Evolutionary conservation across 495 filamentous ascomycete genomes (phyloP), one percentile per base, ranked within the genome.

Genomic region (Darksidea phi): DNA sequence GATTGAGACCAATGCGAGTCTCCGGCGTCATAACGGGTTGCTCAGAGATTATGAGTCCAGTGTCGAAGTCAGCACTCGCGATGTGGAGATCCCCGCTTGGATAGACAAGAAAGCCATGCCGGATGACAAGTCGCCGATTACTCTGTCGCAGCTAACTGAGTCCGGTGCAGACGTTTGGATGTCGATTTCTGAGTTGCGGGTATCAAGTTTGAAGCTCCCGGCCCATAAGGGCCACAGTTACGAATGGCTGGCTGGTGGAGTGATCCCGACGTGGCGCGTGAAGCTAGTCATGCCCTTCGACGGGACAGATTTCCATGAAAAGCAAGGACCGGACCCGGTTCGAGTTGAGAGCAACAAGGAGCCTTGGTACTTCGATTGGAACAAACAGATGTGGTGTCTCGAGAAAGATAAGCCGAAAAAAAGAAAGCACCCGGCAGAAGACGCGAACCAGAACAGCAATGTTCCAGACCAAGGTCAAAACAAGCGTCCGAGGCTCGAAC

Each of bases 101-200:
- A 21, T 58, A 1, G 23, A 24, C 15, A 38, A 10, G 6, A 41
- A 41, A 24, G 55, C 24, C 6, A 24, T 48, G 24, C 55, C 43
- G 15, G 24, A 34, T 1, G 24, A 46, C 26, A 6, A 21, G 20
- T 2, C 24, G 15, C 10, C 21, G 1, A 48, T 50, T 6, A 11
- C 23, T 32, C 28, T 3, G n/a, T 48, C 25, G 17, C 13, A 58
- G 15, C 41, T 58, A 2, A 13, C 8, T 5, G 11, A 3, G 1
- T 58, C 55, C 15, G 46, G 46, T n/a, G 43, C 25, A 1, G 55
- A 48, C 32, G 32, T 58, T 11, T 58, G 55, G 55, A 21, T 49
- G 3, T 58, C 55, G n/a, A 58, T 58, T 11, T 49, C 55, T 8
- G 55, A 58, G 21, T 21, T 58, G 12, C 43, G 46, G 11, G 2